Base-by-base conservation (phyloP, 352 stramenopile species). In the Phytophthora chlamydospora region DNA sequence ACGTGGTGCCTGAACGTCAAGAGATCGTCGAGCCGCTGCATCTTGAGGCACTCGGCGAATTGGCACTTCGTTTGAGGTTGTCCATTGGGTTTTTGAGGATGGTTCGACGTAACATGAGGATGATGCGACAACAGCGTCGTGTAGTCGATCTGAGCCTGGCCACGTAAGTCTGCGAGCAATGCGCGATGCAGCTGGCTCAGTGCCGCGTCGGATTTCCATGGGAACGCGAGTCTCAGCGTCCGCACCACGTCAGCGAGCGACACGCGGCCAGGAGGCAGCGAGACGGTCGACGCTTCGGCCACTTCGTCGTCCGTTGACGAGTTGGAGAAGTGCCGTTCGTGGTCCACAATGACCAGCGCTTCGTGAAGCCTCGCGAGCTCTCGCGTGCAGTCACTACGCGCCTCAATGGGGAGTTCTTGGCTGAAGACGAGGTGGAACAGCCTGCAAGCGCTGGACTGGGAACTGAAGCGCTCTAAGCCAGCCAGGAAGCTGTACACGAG, bases 21-120 rank as follows among this genome's bases (percentile, higher is more conserved):
- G 14, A 88, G 43, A 43, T 91, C 82, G 17, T 91, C 82, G 16
- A 91, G 68, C 51, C 84, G 78, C 56, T 89, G 82, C 32, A 73
- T 62, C 2, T 68, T 75, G 0, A 88, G 55, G 29, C 75, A 85
- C 51, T 89, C 77, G 39, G 43, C 46, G 34, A 81, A 78, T 35
- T 73, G 42, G 42, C 53, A 42, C 29, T 59, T 54, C 10, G 24
- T 13, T 14, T 31, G 34, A 2, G 13, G 10, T 42, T 56, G 50
- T 19, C 17, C 27, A 27, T 55, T 56, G 1, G 38, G 36, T 5
- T 6, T n/a, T 34, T 48, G 21, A 24, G 21, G 21, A 24, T 24
- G 11, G 39, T 40, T 59, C 0, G 52, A n/a, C 19, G 21, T 35
- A 19, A 27, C 56, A 21, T 51, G 34, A 34, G 64, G 35, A 21